These are phyloP conservation scores for Fusarium sp. DNA, from an alignment of 2,329 filamentous ascomycete species.

Conservation along the genomic window DNA sequence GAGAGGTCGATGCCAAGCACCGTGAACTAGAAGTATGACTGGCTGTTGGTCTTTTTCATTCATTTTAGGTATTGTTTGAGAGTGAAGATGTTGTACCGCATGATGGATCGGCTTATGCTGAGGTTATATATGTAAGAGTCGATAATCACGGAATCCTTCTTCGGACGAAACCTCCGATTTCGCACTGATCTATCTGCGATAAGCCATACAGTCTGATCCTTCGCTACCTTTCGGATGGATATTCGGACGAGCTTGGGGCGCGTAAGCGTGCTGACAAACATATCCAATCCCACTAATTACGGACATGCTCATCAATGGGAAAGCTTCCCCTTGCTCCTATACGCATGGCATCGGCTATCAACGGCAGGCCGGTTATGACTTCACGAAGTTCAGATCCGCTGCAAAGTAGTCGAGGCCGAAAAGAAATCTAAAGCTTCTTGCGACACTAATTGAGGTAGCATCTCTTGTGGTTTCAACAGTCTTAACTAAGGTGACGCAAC, in stretches of 20 bases:
- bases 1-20: conserved; percentile 31
- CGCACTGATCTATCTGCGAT: neutral
- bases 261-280: neutral
- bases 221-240: neutral
- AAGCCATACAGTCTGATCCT: too few species aligned
- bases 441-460: accelerated
- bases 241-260: neutral
- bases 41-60: neutral
- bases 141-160: neutral
- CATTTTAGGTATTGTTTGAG: neutral
- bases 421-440: accelerated
- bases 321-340: neutral
- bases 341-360: neutral
- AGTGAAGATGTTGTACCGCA: accelerated
- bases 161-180: neutral
- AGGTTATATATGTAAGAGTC: neutral
- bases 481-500: neutral
- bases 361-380: neutral
- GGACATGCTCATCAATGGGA: neutral
- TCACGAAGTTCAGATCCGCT: too few species aligned
- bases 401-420: too few species aligned
- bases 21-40: conserved; percentile 21
- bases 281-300: too few species aligned
- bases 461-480: accelerated
- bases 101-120: neutral